A percentile compares a stretch with the other conserved stretches of the same genome.
Evolutionary conservation across 1,139 yeast species (phyloP).

Genomic region (Taiozyma onychis): DNA sequence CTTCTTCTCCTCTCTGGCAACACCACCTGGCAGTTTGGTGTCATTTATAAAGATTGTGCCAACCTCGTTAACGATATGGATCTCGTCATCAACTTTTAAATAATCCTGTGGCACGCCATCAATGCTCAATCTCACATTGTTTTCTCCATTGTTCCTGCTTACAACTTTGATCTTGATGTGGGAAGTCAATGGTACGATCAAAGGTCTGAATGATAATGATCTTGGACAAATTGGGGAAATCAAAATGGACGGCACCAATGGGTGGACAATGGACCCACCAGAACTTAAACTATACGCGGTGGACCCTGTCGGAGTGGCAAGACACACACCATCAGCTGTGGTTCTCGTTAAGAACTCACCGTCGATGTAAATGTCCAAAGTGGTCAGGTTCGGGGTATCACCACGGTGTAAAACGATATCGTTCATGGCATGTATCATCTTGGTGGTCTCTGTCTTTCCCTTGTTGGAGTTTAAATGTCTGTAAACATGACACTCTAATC

Average conservation of each 20-base stretch:
- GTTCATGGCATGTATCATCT: constrained; percentile 72
- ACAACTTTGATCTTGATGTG: constrained; percentile 62
- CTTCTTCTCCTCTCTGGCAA: constrained; percentile 9
- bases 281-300: constrained; percentile 88
- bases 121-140: constrained; percentile 52
- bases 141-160: constrained; percentile 29
- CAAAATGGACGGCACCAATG: constrained; percentile 75
- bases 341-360: constrained; percentile 82
- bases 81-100: constrained; percentile 70
- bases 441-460: constrained; percentile 13
- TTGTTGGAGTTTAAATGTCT: constrained; percentile 23
- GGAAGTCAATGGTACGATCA: constrained; percentile 69
- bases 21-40: constrained; percentile 31
- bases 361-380: constrained; percentile 76
- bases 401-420: constrained; percentile 89
- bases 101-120: constrained; percentile 78
- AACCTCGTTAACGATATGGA: constrained; percentile 59
- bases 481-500: constrained; percentile 71
- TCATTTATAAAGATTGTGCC: constrained; percentile 49
- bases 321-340: constrained; percentile 83
- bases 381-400: constrained; percentile 77
- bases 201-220: constrained; percentile 80
- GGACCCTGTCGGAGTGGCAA: constrained; percentile 91
- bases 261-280: constrained; percentile 92
- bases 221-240: constrained; percentile 90